Conservation (phyloP, 371 early-diverging fungal species). For the Rhizopus sp. region DNA sequence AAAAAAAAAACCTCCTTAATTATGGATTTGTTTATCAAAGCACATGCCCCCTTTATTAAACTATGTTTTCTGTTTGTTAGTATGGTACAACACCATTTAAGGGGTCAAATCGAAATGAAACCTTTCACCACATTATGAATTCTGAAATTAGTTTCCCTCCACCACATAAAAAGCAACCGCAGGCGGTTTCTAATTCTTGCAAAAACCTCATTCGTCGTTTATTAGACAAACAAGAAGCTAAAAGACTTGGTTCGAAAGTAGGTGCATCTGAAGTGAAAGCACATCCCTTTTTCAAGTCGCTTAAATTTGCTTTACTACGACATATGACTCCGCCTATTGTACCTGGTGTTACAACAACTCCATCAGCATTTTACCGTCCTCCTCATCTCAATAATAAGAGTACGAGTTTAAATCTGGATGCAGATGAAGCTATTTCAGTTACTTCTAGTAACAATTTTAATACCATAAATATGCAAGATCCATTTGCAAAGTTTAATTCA, state of each 20-base stretch:
- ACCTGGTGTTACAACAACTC: too few relatives aligned
- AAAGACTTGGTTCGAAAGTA: slow-evolving; percentile 81
- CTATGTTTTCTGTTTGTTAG: too few relatives aligned
- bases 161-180: neutral
- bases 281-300: slow-evolving; percentile 90
- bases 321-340: slow-evolving; percentile 90
- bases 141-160: neutral
- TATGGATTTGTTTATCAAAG: too few relatives aligned
- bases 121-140: slow-evolving; percentile 56
- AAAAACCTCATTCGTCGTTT: slow-evolving; percentile 80
- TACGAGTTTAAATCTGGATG: neutral
- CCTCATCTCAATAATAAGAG: too few relatives aligned
- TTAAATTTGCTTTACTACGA: slow-evolving; percentile 91
- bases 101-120: slow-evolving; percentile 81
- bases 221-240: slow-evolving; percentile 81
- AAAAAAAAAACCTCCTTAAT: too few relatives aligned
- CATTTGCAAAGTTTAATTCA: slow-evolving; percentile 64
- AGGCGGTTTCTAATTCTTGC: slow-evolving; percentile 46
- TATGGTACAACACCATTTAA: slow-evolving; percentile 94
- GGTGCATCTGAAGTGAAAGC: slow-evolving; percentile 96
- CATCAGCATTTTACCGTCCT: too few relatives aligned
- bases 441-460: too few relatives aligned
- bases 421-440: too few relatives aligned
- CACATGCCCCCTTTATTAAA: too few relatives aligned
- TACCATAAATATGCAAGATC: too few relatives aligned